These are phyloP conservation scores for Chrysochromulina parva DNA, from an alignment of 78 protist genomes.

Conservation along the genomic window DNA sequence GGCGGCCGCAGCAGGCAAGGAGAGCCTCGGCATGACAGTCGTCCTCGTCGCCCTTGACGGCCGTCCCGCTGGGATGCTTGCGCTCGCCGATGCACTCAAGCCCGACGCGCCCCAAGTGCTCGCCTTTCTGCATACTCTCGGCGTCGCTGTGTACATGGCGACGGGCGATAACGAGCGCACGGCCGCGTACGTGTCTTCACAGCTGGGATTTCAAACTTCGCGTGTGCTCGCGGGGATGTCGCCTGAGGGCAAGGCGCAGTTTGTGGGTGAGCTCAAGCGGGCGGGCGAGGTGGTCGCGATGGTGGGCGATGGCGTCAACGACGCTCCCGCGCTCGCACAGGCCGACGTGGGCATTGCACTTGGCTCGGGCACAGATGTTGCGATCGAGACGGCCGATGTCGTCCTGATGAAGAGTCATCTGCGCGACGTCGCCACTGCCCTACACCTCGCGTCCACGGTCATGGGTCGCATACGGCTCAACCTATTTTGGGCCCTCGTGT, in stretches of 20 bases:
- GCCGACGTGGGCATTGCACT: constrained; percentile 90
- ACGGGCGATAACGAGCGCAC: constrained; percentile 86
- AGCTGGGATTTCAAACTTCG: constrained; percentile 32
- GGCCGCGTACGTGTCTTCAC: constrained; percentile 48
- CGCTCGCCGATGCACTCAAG: constrained; percentile 41
- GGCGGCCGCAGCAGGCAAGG: neutral
- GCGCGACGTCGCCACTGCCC: constrained; percentile 74
- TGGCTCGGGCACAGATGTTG: constrained; percentile 85
- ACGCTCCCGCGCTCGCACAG: constrained; percentile 76
- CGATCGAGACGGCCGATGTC: constrained; percentile 88
- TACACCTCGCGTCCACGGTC: constrained; percentile 68
- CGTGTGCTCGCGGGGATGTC: neutral
- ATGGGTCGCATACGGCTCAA: constrained; percentile 78
- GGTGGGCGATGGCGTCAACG: constrained; percentile 96
- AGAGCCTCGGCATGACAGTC: neutral
- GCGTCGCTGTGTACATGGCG: constrained; percentile 42
- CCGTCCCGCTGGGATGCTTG: constrained; percentile 40
- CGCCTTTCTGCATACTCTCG: constrained; percentile 32
- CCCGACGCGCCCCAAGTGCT: constrained; percentile 47
- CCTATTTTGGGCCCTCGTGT: constrained; percentile 89
- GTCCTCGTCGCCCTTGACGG: neutral
- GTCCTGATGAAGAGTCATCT: constrained; percentile 71
- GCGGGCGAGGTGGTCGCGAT: constrained; percentile 71
- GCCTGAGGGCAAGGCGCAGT: neutral
- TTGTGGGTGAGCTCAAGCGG: neutral